Base-by-base conservation (phyloP, 805 yeast genomes). In the Blastobotrys chiropterorum region DNA sequence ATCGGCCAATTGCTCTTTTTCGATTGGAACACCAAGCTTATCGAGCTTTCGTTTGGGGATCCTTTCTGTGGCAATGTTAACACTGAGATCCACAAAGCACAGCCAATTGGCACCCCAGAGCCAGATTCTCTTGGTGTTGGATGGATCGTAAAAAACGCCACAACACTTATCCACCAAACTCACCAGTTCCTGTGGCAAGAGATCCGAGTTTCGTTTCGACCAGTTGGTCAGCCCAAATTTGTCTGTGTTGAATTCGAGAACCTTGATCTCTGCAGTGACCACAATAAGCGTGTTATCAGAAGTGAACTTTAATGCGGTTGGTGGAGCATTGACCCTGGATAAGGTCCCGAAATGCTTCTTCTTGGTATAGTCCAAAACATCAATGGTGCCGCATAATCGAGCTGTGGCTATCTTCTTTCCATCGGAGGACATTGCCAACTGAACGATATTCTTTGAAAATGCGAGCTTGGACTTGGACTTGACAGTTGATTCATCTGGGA, bases 41-140 rank as follows among this genome's bases (percentile, higher is more conserved):
- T 66, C 72, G 59, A 78, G 69, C 62, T 77, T 77, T 51, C 76
- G 62, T 51, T 67, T 67, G 38, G 62, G 59, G 4, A 66, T 68
- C 26, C 67, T 52, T 3, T 58, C 66, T 44, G 75, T 67, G 13
- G 87, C 85, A 48, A 82, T 66, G 61, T 84, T 79, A 49, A 74
- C 64, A 6, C 75, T 66, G 57, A 86, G 68, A 66, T 92, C 92
- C 47, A 92, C 76, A 65, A 78, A 86, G 2, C 85, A 78, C 14
- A 90, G 58, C 95, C 96, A 92, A 48, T 79, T 79, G 17, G 86
- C 75, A 1, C 97, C 95, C 79, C 87, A 90, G n/a, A 89, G 68
- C 97, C 97, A 92, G 14, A 85, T 70, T 51, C 79, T 74, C 34
- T 70, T 61, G 1, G 68, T 58, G 34, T 69, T 67, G 2, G 65